A percentile compares a stretch with the other conserved stretches of the same genome.
phyloP scores from a whole-genome alignment of 108 stramenopile species.

The Cylindrotheca fusiformis region DNA sequence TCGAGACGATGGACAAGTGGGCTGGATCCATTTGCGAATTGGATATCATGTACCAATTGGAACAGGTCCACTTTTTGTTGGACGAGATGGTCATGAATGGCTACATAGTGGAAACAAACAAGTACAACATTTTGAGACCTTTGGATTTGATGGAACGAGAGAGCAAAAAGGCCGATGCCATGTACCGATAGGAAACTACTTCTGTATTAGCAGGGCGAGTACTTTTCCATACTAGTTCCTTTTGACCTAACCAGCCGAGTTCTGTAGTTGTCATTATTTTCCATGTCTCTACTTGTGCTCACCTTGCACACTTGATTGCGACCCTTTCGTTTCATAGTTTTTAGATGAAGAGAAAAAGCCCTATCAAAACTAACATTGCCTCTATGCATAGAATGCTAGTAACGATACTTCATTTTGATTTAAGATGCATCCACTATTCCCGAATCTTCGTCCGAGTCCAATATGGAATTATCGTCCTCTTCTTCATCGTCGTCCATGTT shows the following conservation, averaged over 20 bases:
- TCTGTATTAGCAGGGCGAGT: too few species aligned
- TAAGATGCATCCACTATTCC: background rate
- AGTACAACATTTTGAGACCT: slow-evolving; percentile 80
- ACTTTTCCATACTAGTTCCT: too few species aligned
- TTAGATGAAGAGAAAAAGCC: too few species aligned
- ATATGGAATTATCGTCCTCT: slow-evolving; percentile 9
- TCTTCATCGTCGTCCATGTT: slow-evolving; percentile 62
- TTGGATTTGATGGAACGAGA: slow-evolving; percentile 90
- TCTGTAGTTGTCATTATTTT: too few species aligned
- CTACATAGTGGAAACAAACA: slow-evolving; percentile 90
- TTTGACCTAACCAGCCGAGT: too few species aligned
- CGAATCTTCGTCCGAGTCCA: slow-evolving; percentile 15
- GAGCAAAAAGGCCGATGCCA: slow-evolving; percentile 79
- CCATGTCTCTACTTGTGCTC: too few species aligned
- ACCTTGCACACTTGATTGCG: too few species aligned
- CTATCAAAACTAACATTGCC: too few species aligned
- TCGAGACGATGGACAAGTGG: slow-evolving; percentile 91
- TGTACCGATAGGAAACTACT: slow-evolving; percentile 68
- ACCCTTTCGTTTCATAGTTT: too few species aligned
- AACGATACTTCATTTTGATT: too few species aligned
- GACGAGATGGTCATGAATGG: slow-evolving; percentile 98
- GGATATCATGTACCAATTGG: slow-evolving; percentile 97
- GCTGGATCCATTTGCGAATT: slow-evolving; percentile 84
- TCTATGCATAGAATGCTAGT: too few species aligned
- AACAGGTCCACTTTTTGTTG: slow-evolving; percentile 94